Evolutionary conservation across 176 grass and related monocot genomes (phyloP), one percentile per base, ranked within the genome.

Genomic region (Musa troglodytarum): DNA sequence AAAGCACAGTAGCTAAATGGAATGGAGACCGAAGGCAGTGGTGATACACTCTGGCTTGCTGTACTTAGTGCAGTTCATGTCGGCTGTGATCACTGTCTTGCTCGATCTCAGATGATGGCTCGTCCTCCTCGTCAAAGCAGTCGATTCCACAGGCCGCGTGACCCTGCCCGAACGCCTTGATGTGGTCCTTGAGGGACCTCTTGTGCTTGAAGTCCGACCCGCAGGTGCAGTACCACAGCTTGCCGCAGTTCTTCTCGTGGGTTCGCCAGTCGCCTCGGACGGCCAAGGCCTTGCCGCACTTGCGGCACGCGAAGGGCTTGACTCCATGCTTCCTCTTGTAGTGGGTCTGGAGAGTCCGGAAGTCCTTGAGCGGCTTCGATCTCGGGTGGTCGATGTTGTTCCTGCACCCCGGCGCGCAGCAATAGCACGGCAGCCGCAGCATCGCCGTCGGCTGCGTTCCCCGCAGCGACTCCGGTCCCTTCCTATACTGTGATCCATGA

Each of bases 191-290:
- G 74, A 96, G 87, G 1, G 93, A 96, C 63, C 93, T 86, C 87
- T 96, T 96, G 85, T 96, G 93, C 87, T 96, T 96, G 85, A 96
- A 96, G 80, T 96, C 93, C 34, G 93, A 96, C 57, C 93, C 93
- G 49, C 93, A 96, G 80, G 86, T 86, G 85, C 93, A 96, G 83
- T 92, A 96, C 93, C 93, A 96, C 81, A 96, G 86, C 82, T 88
- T 96, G 75, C 93, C 93, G 75, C 93, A 96, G 79, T 96, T 96
- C 83, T 96, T 96, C 89, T 96, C 93, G 84, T 96, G 93, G 10
- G 93, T 96, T 74, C 93, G 86, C 93, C 93, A 96, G 80, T 96
- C 93, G 11, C 93, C 93, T 80, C 85, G 92, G 34, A 96, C 93
- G 23, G 93, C 93, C 68, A 96, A 96, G n/a, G 93, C 89, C 83